These are phyloP conservation scores for Solanum pennellii DNA, from an alignment of 257 asterid genomes.

Conservation along the genomic window DNA sequence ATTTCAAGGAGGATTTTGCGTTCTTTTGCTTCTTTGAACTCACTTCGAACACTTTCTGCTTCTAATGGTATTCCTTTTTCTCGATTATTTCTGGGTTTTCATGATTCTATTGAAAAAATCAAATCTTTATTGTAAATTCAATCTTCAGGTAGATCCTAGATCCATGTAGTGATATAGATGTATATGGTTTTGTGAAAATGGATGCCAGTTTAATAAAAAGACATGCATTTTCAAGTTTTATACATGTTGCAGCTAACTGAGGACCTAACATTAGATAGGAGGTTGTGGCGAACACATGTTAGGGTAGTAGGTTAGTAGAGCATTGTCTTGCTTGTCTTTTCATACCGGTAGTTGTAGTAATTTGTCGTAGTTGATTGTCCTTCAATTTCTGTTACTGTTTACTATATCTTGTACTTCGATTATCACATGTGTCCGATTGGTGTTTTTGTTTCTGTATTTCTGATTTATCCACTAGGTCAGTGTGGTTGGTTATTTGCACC, in stretches of 20 bases:
- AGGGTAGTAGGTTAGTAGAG: neutral
- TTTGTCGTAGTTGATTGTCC: neutral
- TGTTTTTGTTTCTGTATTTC: no score
- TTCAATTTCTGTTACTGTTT: neutral
- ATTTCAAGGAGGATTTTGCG: conserved; percentile 7
- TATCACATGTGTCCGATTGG: neutral
- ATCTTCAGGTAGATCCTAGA: neutral
- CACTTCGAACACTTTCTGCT: conserved; percentile 6
- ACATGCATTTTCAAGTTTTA: neutral
- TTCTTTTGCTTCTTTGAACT: neutral
- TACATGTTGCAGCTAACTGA: neutral
- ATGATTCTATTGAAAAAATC: neutral
- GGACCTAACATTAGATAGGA: neutral
- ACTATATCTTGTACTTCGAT: neutral
- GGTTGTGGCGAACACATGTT: neutral
- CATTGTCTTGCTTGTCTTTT: neutral
- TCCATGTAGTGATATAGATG: neutral
- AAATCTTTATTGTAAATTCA: neutral
- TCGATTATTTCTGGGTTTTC: neutral
- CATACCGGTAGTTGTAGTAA: neutral
- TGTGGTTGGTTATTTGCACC: no score
- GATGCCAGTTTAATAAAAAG: neutral
- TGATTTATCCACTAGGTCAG: no score
- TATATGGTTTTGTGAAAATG: neutral
- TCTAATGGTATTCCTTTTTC: neutral